Conservation (phyloP, 2,329 filamentous ascomycete genomes). For the Ceratocystiopsis brevicomis region DNA sequence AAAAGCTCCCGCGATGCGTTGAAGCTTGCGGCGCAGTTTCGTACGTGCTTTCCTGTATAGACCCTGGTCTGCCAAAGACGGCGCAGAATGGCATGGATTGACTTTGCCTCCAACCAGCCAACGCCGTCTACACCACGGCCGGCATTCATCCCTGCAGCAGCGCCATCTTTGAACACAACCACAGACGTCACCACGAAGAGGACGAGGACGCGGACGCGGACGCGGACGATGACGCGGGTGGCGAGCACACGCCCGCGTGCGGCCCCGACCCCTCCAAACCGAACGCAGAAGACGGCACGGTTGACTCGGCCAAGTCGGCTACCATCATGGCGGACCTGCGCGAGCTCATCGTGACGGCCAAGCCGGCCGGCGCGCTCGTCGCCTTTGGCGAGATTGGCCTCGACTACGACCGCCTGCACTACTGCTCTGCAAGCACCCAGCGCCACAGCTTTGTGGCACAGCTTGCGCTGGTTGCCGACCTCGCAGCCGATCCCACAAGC, state of each 20-base stretch:
- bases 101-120: constrained; percentile 29
- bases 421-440: constrained; percentile 62
- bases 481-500: constrained; percentile 25
- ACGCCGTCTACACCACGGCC: constrained; percentile 71
- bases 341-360: constrained; percentile 41
- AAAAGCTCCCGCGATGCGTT: constrained; percentile 58
- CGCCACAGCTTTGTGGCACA: constrained; percentile 72
- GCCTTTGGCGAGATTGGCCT: constrained; percentile 92
- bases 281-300: constrained; percentile 25
- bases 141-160: constrained; percentile 88
- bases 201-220: constrained; percentile 24
- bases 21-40: constrained; percentile 51
- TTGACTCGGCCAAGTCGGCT: constrained; percentile 24
- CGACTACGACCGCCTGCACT: constrained; percentile 82
- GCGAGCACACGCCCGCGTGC: constrained; percentile 29
- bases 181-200: constrained; percentile 25
- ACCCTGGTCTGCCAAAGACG: constrained; percentile 1
- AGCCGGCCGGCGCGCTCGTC: constrained; percentile 32
- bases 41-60: constrained; percentile 28
- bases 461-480: constrained; percentile 51
- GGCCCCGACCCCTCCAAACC: constrained; percentile 30
- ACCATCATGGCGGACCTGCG: constrained; percentile 41
- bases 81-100: too few species aligned
- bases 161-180: constrained; percentile 48
- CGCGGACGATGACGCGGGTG: constrained; percentile 15